Evolutionary conservation across 1,139 yeast species (phyloP), one percentile per base, ranked within the genome.

Genomic region (Magnusiomyces magnusii): DNA sequence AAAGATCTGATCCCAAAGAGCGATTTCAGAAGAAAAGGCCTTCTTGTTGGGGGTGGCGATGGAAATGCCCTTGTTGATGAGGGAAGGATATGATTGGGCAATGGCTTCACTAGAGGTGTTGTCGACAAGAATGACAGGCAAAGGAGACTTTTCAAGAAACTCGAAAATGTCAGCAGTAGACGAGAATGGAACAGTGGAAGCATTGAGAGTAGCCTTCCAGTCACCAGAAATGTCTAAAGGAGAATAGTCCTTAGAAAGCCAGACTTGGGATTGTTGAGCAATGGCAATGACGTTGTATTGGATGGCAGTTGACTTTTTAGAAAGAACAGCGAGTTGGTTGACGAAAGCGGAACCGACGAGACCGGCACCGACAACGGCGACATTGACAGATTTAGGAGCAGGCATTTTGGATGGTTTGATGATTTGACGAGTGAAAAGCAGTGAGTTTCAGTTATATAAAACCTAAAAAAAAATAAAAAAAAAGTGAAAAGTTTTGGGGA

Each of bases 41-140:
- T 93, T 95, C 75, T 93, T 93, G 80, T 95, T 93, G 66, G 99
- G 99, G 51, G 99, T 93, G 36, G 98, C 99, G 68, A 93, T 83
- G 53, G 97, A 90, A 65, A 95, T 85, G 50, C 97, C 96, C 62
- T 79, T 82, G 65, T 80, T 75, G 62, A 92, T 77, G 68, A 93
- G 85, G 42, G 77, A 73, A 53, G 97, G 89, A 72, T 95, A 95
- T 58, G 81, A 79, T 53, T 81, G 79, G 50, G 98, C 96, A 67
- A 92, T 77, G 3, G 80, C 71, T 65, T 82, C 87, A 73, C 85
- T 88, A 41, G 98, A 90, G 54, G 99, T 93, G 79, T 93, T 93
- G 75, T 93, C 99, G 53, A 95, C 87, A 63, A 93, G 77, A 65
- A 93, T 86, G 36, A 90, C 83, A 56, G 98, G 97, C 58, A 76